Base-by-base conservation (phyloP, 768 basidiomycete genomes). In the Pholiota molesta region DNA sequence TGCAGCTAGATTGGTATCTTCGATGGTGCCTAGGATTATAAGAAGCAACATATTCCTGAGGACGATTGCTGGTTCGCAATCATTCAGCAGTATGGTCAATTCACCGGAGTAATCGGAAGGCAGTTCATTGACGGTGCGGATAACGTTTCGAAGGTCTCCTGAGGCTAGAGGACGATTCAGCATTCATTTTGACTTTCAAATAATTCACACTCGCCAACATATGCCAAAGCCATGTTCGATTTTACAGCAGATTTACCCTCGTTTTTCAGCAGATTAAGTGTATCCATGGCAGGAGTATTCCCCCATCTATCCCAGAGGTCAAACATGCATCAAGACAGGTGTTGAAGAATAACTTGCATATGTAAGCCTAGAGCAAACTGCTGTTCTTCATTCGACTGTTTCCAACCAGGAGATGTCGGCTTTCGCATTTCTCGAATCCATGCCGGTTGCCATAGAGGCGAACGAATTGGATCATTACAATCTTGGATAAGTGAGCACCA, bases 81-180 rank as follows among this genome's bases (percentile, higher is more conserved):
- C 83, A 62, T 84, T 84, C 55, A 84, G 53, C 1, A 81, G 4
- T 28, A 84, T 71, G 8, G 65, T 75, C 16, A 81, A 56, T 13
- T 71, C 61, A 3, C 83, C 83, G 1, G 71, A 68, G 61, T 79
- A 83, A 47, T 81, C 67, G 11, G 62, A 19, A 5, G 82, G 80
- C 23, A 84, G 74, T 11, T 63, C 62, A 61, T 83, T 84, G 55
- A 83, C 65, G 2, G 79, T 83, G 28, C 66, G 66, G 6, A 84
- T 53, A 17, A 83, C 61, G 57, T 82, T 74, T 35, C 83, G 75
- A 52, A 84, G 72, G 66, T 84, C 83, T 5, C 83, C 83, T 7
- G 83, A 84, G 0, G 81, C 83, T 84, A 51, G 3, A 2, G 17
- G 44, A 17, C 10, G 17, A 23, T 0, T 13, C 23, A 52, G 14